A percentile compares a stretch with the other conserved stretches of the same genome.
Evolutionary conservation across 257 asterid genomes (phyloP).

Genomic region (Schizonepeta tenuifolia): DNA sequence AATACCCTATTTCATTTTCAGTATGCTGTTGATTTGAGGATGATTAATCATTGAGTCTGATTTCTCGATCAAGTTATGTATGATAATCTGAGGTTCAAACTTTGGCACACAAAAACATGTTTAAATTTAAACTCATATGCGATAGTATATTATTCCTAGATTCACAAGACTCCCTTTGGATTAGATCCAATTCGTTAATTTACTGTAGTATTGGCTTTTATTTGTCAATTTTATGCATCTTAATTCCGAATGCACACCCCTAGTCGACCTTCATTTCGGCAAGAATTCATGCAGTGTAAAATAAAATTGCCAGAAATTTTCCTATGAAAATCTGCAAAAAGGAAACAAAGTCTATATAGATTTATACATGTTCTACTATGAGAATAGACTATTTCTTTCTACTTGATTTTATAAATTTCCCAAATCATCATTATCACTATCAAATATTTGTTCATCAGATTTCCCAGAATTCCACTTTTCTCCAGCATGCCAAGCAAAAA

Average conservation of each 20-base stretch:
- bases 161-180: no score
- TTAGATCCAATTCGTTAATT: no score
- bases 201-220: no score
- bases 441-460: constrained; percentile 12
- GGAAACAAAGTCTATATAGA: constrained; percentile 7
- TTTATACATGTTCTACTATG: constrained; percentile 31
- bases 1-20: not conserved
- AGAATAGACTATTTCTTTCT: constrained; percentile 29
- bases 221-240: not conserved
- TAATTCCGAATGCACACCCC: not conserved
- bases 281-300: not conserved
- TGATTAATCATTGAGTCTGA: not conserved
- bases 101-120: no score
- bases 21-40: not conserved
- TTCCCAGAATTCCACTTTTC: constrained; percentile 11
- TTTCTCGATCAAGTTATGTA: not conserved
- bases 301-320: not conserved
- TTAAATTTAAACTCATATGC: no score
- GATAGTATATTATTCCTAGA: no score
- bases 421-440: constrained; percentile 21
- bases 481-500: constrained; percentile 11
- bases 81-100: no score
- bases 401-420: constrained; percentile 31
- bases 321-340: constrained; percentile 17
- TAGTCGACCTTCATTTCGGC: no score